Percentiles rank a stretch among this genome's conserved stretches.
These are phyloP conservation scores for Agarophyton chilense DNA, from an alignment of 23 red algal species.

Conservation along the genomic window DNA sequence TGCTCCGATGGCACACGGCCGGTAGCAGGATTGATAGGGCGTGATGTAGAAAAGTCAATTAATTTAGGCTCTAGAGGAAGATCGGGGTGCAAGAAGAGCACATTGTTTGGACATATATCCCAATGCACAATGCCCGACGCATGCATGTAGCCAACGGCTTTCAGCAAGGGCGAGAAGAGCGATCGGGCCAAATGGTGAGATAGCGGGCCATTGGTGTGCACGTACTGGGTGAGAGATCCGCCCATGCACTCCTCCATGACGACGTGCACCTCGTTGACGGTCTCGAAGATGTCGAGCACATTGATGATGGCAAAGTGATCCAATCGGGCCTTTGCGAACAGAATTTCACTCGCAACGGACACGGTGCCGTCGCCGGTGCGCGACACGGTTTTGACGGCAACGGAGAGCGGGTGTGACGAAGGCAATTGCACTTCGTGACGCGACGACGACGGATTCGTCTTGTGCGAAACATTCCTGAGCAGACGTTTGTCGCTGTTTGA, in stretches of 20 bases:
- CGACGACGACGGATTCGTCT: not conserved
- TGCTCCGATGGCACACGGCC: slow-evolving; percentile 52
- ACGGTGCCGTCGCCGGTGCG: slow-evolving; percentile 41
- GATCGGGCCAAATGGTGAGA: not conserved
- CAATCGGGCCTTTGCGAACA: slow-evolving; percentile 41
- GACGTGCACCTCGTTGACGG: slow-evolving; percentile 59
- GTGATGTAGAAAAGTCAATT: slow-evolving; percentile 47
- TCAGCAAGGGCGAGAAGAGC: slow-evolving; percentile 35
- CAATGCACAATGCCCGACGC: slow-evolving; percentile 55
- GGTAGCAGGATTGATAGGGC: slow-evolving; percentile 52
- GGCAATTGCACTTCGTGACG: not conserved
- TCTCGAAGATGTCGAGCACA: slow-evolving; percentile 45
- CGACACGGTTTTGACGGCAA: slow-evolving; percentile 49
- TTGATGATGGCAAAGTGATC: slow-evolving; percentile 60
- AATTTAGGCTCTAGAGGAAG: slow-evolving; percentile 36
- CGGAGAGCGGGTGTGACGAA: slow-evolving; percentile 6
- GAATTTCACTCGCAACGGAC: slow-evolving; percentile 48
- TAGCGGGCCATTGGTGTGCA: slow-evolving; percentile 5
- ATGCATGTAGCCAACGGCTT: slow-evolving; percentile 57
- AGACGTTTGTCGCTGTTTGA: slow-evolving; percentile 36
- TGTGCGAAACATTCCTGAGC: slow-evolving; percentile 12
- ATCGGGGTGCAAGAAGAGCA: slow-evolving; percentile 21
- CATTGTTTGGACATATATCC: slow-evolving; percentile 55
- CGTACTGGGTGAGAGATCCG: slow-evolving; percentile 33
- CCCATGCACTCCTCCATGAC: slow-evolving; percentile 62